phyloP scores from a whole-genome alignment of 2,329 filamentous ascomycete species.

The Fonsecaea pedrosoi region DNA sequence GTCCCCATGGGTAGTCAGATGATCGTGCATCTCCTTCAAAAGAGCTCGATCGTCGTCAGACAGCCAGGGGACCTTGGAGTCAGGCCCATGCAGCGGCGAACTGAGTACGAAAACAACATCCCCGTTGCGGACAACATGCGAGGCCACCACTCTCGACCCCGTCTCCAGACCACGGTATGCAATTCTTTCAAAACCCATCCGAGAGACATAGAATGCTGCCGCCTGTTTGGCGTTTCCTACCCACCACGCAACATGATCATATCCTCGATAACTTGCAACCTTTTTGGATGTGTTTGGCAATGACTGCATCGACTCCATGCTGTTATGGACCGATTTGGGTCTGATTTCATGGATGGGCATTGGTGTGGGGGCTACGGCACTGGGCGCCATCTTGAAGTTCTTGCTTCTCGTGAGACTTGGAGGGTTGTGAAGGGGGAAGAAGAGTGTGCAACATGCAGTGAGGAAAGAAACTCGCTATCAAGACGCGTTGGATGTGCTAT shows the following conservation, averaged over 20 bases:
- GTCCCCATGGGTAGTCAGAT: constrained; percentile 87
- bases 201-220: constrained; percentile 82
- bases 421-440: not conserved
- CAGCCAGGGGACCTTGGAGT: constrained; percentile 62
- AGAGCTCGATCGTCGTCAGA: constrained; percentile 65
- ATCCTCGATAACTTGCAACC: constrained; percentile 69
- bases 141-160: constrained; percentile 78
- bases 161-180: constrained; percentile 91
- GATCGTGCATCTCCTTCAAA: constrained; percentile 77
- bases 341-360: constrained; percentile 25
- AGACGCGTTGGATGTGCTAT: not conserved
- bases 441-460: not conserved
- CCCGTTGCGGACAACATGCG: constrained; percentile 81
- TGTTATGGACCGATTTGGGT: constrained; percentile 15
- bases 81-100: constrained; percentile 73
- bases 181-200: constrained; percentile 82
- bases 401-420: not conserved
- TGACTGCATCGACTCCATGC: not conserved
- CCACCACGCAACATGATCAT: constrained; percentile 95
- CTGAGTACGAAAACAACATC: constrained; percentile 82
- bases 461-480: not conserved
- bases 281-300: constrained; percentile 29
- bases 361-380: constrained; percentile 29
- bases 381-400: constrained; percentile 33
- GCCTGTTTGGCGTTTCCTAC: constrained; percentile 97